These are phyloP conservation scores for Solanum sparsipilum DNA, from an alignment of 257 asterid genomes.

Conservation along the genomic window DNA sequence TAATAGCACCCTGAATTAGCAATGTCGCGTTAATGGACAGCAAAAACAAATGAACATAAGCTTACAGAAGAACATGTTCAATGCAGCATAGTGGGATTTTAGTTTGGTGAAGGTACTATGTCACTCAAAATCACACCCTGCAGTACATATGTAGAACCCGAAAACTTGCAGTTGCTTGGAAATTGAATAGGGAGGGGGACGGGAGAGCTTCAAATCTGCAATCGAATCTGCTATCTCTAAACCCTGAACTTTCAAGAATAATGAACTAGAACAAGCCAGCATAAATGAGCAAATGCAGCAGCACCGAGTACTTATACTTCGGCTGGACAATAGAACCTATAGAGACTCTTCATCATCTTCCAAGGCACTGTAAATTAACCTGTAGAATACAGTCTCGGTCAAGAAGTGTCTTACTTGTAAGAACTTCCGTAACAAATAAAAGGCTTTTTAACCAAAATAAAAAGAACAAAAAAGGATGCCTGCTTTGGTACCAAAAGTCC, in stretches of 20 bases:
- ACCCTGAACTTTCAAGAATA: not conserved
- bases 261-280: not conserved
- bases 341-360: constrained; percentile 55
- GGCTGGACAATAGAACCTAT: not conserved
- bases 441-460: not conserved
- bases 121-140: not conserved
- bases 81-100: not conserved
- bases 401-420: not conserved
- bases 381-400: constrained; percentile 3
- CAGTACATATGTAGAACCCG: not conserved
- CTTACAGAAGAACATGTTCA: not conserved
- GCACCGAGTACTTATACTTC: not conserved
- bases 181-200: not conserved
- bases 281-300: not conserved
- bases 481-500: not conserved
- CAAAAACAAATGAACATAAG: not conserved
- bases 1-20: not conserved
- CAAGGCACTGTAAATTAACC: constrained; percentile 79
- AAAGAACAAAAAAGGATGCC: not conserved
- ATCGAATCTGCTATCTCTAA: not conserved
- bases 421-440: not conserved
- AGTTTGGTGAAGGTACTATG: not conserved
- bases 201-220: not conserved
- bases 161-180: not conserved
- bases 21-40: not conserved